A percentile compares a stretch with the other conserved stretches of the same genome.
phyloP scores from a whole-genome alignment of 2,329 filamentous ascomycete genomes.

The Dryadomyces quercus-mongolicae region DNA sequence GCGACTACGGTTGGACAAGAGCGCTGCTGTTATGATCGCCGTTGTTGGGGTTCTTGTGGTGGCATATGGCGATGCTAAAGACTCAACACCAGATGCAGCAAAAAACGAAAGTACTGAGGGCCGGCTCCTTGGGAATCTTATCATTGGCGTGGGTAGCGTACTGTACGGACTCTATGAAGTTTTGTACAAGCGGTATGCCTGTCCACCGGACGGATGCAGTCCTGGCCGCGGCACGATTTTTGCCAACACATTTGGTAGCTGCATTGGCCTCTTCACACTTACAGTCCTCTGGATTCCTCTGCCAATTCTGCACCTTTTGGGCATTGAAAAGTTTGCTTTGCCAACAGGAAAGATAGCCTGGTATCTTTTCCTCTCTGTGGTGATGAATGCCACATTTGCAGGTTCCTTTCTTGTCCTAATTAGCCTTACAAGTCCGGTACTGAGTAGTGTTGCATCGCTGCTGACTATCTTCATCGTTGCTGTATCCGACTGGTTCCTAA shows the following conservation, averaged over 20 bases:
- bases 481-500: slow-evolving; percentile 77
- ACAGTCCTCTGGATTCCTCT: slow-evolving; percentile 84
- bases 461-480: slow-evolving; percentile 96
- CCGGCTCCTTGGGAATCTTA: slow-evolving; percentile 71
- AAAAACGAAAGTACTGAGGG: slow-evolving; percentile 32
- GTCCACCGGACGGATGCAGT: slow-evolving; percentile 78
- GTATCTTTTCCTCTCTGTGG: slow-evolving; percentile 67
- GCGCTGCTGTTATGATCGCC: slow-evolving; percentile 73
- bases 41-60: slow-evolving; percentile 88
- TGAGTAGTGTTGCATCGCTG: slow-evolving; percentile 84
- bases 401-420: slow-evolving; percentile 90
- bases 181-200: slow-evolving; percentile 85
- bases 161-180: slow-evolving; percentile 97
- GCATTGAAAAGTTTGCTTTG: slow-evolving; percentile 71
- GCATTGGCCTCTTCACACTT: slow-evolving; percentile 80
- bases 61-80: slow-evolving; percentile 69
- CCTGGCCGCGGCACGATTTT: slow-evolving; percentile 90
- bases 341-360: slow-evolving; percentile 67
- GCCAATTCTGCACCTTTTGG: slow-evolving; percentile 67
- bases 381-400: slow-evolving; percentile 85
- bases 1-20: slow-evolving; percentile 72
- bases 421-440: slow-evolving; percentile 79
- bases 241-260: slow-evolving; percentile 79
- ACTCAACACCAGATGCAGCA: slow-evolving; percentile 19
- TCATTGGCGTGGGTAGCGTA: slow-evolving; percentile 84